Base-by-base conservation (phyloP, 2,329 filamentous ascomycete species). In the Fusarium sp. region DNA sequence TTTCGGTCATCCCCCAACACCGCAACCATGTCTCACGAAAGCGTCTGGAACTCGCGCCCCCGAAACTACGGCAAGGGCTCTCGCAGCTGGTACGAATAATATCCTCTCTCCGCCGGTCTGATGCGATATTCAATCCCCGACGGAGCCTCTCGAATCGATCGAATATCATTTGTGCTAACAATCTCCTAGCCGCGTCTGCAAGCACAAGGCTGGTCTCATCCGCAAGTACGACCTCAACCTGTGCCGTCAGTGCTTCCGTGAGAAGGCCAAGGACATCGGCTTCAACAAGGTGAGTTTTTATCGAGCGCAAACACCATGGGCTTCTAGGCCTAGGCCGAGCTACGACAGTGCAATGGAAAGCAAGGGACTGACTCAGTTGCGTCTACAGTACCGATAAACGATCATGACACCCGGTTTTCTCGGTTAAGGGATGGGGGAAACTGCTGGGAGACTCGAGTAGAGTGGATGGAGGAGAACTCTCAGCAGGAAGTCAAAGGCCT, bases 21-120 rank as follows among this genome's bases (percentile, higher is more conserved):
- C 80, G 81, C 80, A 81, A 88, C 79, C 77, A 89, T 88, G 87
- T 88, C 85, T 86, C 87, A 88, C 94, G 95, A 98, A 89, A 94
- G 92, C 82, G 94, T 98, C 87, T 99, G 95, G 94, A 97, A 97
- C 91, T 97, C 94, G 81, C 94, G 96, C 84, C 96, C 96, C 82
- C 92, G 94, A 85, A 94, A 85, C 84, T 97, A 97, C 90, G 95
- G 95, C 89, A 98, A 98, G 91, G 95, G 95, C 87, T 88, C 93
- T 84, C 92, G 94, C 85, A 84, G 86, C 83, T 98, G 94, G 94
- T 98, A 94, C 83, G 92, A 77, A 73, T 46, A 55, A n/a, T 47
- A 36, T 57, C 45, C 43, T 34, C 40, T 52, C 22, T 21, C 40
- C 40, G 24, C 57, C 50, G 40, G 45, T 56, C 26, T 42, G 52